Conservation (phyloP, 768 basidiomycete genomes). For the Mycena crocata region DNA sequence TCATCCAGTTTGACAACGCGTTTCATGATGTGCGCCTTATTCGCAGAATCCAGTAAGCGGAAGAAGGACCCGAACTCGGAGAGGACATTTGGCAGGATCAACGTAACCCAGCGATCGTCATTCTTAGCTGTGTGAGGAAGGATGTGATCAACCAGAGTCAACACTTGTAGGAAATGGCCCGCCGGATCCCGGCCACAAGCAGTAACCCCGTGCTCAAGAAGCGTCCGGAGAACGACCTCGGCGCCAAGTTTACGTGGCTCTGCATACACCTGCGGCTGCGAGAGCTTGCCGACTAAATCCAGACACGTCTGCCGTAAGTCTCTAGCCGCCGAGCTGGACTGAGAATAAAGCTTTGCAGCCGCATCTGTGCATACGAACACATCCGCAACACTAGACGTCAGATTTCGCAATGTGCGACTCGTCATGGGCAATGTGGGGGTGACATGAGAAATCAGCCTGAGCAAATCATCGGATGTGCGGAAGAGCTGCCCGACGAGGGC, state of each 20-base stretch:
- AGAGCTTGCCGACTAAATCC: conserved; percentile 58
- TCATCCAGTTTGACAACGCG: conserved; percentile 69
- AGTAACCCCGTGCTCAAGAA: conserved; percentile 62
- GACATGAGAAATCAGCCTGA: conserved; percentile 63
- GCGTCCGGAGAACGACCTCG: conserved; percentile 64
- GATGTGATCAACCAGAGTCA: conserved; percentile 66
- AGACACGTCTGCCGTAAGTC: conserved; percentile 63
- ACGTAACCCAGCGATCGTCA: conserved; percentile 60
- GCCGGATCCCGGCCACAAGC: conserved; percentile 64
- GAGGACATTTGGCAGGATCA: conserved; percentile 68
- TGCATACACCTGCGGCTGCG: conserved; percentile 42
- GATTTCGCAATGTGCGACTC: conserved; percentile 57
- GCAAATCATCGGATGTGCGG: conserved; percentile 61
- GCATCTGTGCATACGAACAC: conserved; percentile 66
- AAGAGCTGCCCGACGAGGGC: conserved; percentile 67
- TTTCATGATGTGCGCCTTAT: conserved; percentile 62
- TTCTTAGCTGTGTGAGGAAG: conserved; percentile 55
- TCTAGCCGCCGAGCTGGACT: conserved; percentile 54
- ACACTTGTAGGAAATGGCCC: conserved; percentile 65
- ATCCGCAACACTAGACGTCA: conserved; percentile 61
- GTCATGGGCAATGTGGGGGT: conserved; percentile 60
- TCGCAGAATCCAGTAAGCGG: conserved; percentile 65
- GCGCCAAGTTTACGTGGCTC: conserved; percentile 55
- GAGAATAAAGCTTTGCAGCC: conserved; percentile 55
- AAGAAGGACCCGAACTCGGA: conserved; percentile 68